Base-by-base conservation (phyloP, 1,139 yeast genomes). In the Yamadazyma pseudoaaseri region DNA sequence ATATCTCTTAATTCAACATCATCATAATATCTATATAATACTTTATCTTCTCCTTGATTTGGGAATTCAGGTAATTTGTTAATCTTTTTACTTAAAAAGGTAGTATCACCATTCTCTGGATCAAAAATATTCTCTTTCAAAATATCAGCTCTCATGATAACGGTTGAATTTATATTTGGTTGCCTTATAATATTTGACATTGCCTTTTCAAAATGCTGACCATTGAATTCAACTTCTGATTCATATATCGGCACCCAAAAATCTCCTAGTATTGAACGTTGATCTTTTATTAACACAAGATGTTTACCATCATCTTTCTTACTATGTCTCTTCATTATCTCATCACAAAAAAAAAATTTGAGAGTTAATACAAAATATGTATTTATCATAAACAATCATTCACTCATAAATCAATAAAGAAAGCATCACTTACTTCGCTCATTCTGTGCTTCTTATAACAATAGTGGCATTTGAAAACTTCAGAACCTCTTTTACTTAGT, bases 141-240 rank as follows among this genome's bases (percentile, higher is more conserved):
- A 17, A 90, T 79, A 57, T 90, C 97, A 0, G 97, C 95, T 48
- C 97, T 66, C 64, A 90, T 66, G 25, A 90, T 84, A 20, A 87
- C 94, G 0, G 97, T 85, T 6, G 97, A 90, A 58, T 90, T 90
- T 58, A 90, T 84, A 55, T 90, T 86, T 10, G 97, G 97, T 43
- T 87, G 89, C 41, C 74, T 71, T 36, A 90, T 83, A 42, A 90
- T 69, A 56, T 89, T 86, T 29, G 76, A 58, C 92, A 87, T 84
- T 4, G 96, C 96, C 8, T 65, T 61, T 38, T 79, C 80, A 52
- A 81, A 89, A 60, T 87, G 85, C 5, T 45, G 50, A 9, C 60
- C 49, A n/a, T 54, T 56, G 41, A 76, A 76, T 4, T 64, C 72
- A 2, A 68, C 80, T 1, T 54, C 53, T 2, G 66, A 53, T 38